Conservation (phyloP, 441 rosid species). For the Erysimum cheiri region DNA sequence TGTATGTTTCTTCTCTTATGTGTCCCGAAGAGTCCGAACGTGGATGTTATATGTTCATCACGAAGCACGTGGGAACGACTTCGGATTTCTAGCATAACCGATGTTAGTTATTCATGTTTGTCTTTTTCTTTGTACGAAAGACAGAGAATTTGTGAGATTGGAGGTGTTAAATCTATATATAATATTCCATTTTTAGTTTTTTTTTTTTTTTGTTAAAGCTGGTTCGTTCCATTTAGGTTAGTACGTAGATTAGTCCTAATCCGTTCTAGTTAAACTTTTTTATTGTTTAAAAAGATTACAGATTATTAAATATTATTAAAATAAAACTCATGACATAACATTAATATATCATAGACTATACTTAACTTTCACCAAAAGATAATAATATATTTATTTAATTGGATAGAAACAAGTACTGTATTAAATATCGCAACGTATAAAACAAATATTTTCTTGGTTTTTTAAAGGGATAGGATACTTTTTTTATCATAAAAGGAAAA, state of each 20-base stretch:
- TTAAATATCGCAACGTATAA: neutral
- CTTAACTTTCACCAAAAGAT: neutral
- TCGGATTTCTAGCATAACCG: slow-evolving; percentile 28
- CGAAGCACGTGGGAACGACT: slow-evolving; percentile 18
- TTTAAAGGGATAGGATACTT: neutral
- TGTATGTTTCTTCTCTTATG: slow-evolving; percentile 25
- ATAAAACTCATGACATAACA: neutral
- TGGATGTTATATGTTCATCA: slow-evolving; percentile 9
- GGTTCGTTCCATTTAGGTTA: too few species aligned
- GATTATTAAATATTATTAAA: neutral
- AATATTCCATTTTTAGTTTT: too few species aligned
- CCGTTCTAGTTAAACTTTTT: neutral
- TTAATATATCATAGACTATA: neutral
- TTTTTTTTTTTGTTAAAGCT: too few species aligned
- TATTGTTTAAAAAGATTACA: too few species aligned
- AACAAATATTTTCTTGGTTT: neutral
- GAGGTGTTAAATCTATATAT: too few species aligned
- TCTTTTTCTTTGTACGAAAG: slow-evolving; percentile 4
- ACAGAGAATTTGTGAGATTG: neutral
- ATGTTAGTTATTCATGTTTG: neutral
- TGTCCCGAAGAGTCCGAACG: slow-evolving; percentile 1
- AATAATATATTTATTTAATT: neutral
- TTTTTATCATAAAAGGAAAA: neutral
- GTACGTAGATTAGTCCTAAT: neutral
- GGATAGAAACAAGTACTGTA: neutral